Conservation (phyloP, 805 yeast genomes). For the Ascoidea rubescens region DNA sequence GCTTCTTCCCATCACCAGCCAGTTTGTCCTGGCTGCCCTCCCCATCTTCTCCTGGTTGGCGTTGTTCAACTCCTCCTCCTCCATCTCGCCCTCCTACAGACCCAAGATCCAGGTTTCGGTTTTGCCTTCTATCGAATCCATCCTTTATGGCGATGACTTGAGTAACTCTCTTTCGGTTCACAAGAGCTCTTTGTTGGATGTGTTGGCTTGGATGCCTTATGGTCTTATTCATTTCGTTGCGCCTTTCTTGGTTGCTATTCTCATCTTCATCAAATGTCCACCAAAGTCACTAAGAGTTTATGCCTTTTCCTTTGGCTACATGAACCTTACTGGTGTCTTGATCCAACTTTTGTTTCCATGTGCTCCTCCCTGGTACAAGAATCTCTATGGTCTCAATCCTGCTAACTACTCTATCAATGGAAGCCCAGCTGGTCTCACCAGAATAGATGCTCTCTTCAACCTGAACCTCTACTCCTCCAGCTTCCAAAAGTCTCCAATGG, state of each 20-base stretch:
- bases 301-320: conserved; percentile 87
- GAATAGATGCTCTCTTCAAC: conserved; percentile 71
- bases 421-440: conserved; percentile 85
- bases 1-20: conserved; percentile 70
- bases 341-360: conserved; percentile 76
- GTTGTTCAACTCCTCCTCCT: conserved; percentile 61
- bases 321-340: conserved; percentile 77
- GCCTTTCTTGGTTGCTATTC: conserved; percentile 76
- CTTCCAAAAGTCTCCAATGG: conserved; percentile 76
- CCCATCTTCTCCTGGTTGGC: conserved; percentile 81
- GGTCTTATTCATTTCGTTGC: conserved; percentile 82
- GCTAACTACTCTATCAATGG: conserved; percentile 87
- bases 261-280: conserved; percentile 78
- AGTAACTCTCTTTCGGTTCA: conserved; percentile 68
- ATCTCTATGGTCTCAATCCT: conserved; percentile 68
- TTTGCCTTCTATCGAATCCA: conserved; percentile 82
- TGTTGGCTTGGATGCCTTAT: conserved; percentile 91
- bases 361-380: conserved; percentile 97
- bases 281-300: conserved; percentile 73
- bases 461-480: conserved; percentile 70
- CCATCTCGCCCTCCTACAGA: conserved; percentile 57
- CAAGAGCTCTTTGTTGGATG: conserved; percentile 51
- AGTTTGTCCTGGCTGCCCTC: conserved; percentile 71
- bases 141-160: conserved; percentile 80
- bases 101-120: conserved; percentile 81